Percentiles rank a stretch among this genome's conserved stretches.
These are phyloP conservation scores for Fusarium transvaalense DNA, from an alignment of 2,329 filamentous ascomycete species.

Conservation along the genomic window DNA sequence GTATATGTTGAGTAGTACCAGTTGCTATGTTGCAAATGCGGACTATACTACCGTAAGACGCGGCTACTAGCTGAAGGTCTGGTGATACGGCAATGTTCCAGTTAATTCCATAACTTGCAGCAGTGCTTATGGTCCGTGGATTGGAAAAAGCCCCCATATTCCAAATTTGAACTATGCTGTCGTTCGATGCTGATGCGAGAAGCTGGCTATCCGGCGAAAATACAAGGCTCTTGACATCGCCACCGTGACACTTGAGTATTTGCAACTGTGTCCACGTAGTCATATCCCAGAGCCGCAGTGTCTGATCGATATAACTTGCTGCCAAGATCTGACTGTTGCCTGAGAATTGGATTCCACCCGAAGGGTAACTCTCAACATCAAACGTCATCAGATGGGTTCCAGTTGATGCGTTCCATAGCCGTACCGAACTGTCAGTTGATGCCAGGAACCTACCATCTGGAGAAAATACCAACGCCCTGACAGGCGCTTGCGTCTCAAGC, in stretches of 20 bases:
- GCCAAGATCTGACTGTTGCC: neutral
- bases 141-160: no score
- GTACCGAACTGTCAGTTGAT: neutral
- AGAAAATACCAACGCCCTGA: neutral
- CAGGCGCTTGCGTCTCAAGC: neutral
- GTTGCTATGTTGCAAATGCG: no score
- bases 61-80: no score
- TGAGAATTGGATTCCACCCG: neutral
- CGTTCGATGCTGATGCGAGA: no score
- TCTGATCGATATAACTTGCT: neutral
- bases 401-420: neutral
- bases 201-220: no score
- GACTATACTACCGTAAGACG: no score
- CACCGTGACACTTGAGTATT: neutral
- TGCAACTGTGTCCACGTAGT: neutral
- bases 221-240: neutral
- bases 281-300: neutral
- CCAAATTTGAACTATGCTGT: no score
- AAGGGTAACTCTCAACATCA: neutral
- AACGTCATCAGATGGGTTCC: neutral
- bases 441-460: neutral
- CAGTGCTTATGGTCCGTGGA: no score
- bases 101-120: no score
- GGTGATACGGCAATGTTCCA: no score
- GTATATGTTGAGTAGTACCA: no score